A percentile compares a stretch with the other conserved stretches of the same genome.
phyloP scores from a whole-genome alignment of 192 early-diverging fungal species.

The Podila verticillata region DNA sequence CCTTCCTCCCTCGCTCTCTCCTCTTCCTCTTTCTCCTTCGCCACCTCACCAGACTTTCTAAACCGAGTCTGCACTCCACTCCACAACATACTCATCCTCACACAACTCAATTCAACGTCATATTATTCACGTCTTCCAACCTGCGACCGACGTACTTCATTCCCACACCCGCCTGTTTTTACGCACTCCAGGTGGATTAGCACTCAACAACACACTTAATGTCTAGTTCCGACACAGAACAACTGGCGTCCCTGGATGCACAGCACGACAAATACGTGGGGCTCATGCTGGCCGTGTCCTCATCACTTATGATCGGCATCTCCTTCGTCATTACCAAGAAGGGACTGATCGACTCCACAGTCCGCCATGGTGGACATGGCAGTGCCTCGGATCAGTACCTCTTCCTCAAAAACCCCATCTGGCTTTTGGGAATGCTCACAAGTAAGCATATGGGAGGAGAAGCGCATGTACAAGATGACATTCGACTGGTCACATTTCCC shows the following conservation, averaged over 20 bases:
- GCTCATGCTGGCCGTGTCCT: conserved; percentile 87
- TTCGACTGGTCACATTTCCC: not conserved
- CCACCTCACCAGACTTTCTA: not conserved
- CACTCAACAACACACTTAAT: not conserved
- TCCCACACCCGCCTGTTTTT: not conserved
- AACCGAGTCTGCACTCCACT: not conserved
- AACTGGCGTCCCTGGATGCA: conserved; percentile 25
- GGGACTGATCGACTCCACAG: conserved; percentile 83
- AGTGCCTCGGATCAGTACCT: conserved; percentile 80
- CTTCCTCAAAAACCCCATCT: conserved; percentile 87
- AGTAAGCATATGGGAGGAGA: conserved; percentile 57
- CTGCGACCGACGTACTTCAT: too few species aligned
- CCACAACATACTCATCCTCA: too few species aligned
- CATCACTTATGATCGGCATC: conserved; percentile 88
- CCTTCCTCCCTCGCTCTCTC: not conserved
- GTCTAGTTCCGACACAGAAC: conserved; percentile 22
- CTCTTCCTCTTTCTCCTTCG: not conserved
- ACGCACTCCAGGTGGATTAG: not conserved
- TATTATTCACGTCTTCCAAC: too few species aligned
- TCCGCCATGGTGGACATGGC: conserved; percentile 61
- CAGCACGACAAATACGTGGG: conserved; percentile 83
- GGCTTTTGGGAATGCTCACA: conserved; percentile 91
- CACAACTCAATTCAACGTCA: too few species aligned
- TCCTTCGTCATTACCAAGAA: conserved; percentile 96
- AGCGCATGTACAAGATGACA: not conserved